Evolutionary conservation across 2,329 filamentous ascomycete species (phyloP).

Genomic region (Lecanicillium sp.): DNA sequence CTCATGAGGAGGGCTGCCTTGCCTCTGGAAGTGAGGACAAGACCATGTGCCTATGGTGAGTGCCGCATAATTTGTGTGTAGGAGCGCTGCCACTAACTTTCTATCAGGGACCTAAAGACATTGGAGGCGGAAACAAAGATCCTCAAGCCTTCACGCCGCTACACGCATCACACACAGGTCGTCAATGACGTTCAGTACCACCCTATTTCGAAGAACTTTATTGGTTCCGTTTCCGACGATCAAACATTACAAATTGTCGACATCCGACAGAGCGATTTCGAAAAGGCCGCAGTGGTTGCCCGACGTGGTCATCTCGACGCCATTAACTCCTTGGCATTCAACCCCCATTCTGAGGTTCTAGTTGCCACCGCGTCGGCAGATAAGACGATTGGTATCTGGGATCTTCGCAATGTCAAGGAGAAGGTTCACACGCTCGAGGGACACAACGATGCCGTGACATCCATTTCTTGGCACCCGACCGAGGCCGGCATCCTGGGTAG

Average conservation of each 20-base stretch:
- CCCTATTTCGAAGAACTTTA: slow-evolving; percentile 72
- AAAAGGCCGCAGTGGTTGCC: slow-evolving; percentile 60
- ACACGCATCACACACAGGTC: slow-evolving; percentile 80
- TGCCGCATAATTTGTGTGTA: slow-evolving; percentile 2
- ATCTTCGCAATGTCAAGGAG: slow-evolving; percentile 81
- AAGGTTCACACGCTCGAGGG: slow-evolving; percentile 87
- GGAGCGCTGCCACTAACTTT: slow-evolving; percentile 11
- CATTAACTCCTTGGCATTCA: slow-evolving; percentile 94
- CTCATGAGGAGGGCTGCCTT: slow-evolving; percentile 71
- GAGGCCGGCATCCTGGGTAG: slow-evolving; percentile 85
- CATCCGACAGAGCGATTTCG: slow-evolving; percentile 59
- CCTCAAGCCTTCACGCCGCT: slow-evolving; percentile 64
- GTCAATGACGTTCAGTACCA: slow-evolving; percentile 98
- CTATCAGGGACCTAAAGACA: slow-evolving; percentile 66
- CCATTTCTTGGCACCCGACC: slow-evolving; percentile 87
- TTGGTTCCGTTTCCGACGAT: slow-evolving; percentile 93
- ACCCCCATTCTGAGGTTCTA: slow-evolving; percentile 81
- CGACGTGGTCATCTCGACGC: slow-evolving; percentile 78
- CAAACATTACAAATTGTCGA: slow-evolving; percentile 89
- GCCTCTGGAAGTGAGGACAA: slow-evolving; percentile 88
- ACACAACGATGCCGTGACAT: slow-evolving; percentile 84
- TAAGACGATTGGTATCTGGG: slow-evolving; percentile 93
- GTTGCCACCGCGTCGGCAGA: slow-evolving; percentile 91
- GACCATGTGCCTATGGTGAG: slow-evolving; percentile 84
- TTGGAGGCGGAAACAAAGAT: slow-evolving; percentile 62